Conservation (phyloP, 371 early-diverging fungal genomes). For the Mucor velutinosus region DNA sequence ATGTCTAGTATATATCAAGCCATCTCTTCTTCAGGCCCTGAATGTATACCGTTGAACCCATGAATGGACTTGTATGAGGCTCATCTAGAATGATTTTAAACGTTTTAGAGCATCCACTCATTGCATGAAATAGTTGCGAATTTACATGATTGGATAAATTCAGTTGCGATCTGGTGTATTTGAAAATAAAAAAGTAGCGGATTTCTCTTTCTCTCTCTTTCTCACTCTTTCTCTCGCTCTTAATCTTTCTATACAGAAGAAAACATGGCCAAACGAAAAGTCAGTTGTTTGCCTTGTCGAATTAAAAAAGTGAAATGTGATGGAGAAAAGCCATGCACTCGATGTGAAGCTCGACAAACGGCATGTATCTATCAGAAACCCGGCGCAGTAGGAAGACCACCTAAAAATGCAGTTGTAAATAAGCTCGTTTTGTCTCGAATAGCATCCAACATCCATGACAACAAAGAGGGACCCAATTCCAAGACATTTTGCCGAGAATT, state of each 20-base stretch:
- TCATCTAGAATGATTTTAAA: too few species aligned
- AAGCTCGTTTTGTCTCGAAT: conserved; percentile 21
- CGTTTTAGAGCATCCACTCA: neutral
- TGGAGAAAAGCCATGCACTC: conserved; percentile 29
- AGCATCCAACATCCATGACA: neutral
- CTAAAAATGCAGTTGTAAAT: conserved; percentile 39
- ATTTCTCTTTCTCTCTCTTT: neutral
- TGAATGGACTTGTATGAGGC: too few species aligned
- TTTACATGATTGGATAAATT: neutral
- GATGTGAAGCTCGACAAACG: conserved; percentile 14
- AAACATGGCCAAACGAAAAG: conserved; percentile 25
- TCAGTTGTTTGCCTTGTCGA: conserved; percentile 32
- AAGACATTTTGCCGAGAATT: conserved; percentile 15
- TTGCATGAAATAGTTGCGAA: neutral
- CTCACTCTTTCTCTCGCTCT: neutral
- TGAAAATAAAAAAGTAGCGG: neutral
- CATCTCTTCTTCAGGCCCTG: too few species aligned
- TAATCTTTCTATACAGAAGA: neutral
- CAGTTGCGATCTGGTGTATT: neutral
- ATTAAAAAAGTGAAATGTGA: conserved; percentile 31
- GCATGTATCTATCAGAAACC: conserved; percentile 28
- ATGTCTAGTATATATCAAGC: too few species aligned
- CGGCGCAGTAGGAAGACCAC: conserved; percentile 32
- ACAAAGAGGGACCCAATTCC: neutral
- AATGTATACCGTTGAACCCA: too few species aligned